A percentile compares a stretch with the other conserved stretches of the same genome.
These are phyloP conservation scores for Solanum bukasovii DNA, from an alignment of 257 asterid species.

Conservation along the genomic window DNA sequence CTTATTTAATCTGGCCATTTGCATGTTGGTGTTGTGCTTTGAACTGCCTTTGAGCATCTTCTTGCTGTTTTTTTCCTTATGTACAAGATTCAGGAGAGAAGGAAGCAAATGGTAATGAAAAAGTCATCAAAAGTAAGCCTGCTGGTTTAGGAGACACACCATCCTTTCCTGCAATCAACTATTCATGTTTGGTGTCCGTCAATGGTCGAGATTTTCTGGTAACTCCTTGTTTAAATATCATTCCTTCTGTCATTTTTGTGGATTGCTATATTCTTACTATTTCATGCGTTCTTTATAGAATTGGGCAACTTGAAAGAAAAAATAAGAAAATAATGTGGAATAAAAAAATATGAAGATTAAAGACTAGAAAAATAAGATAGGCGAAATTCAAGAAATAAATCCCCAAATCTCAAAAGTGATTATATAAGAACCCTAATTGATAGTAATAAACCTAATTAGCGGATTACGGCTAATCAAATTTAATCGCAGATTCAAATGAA, in stretches of 20 bases:
- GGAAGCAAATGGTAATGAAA: background rate
- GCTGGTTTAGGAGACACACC: background rate
- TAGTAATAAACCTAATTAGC: background rate
- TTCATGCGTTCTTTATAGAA: background rate
- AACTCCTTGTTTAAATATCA: conserved; percentile 1
- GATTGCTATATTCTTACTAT: background rate
- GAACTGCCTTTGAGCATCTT: background rate
- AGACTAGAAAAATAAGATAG: background rate
- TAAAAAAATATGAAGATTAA: background rate
- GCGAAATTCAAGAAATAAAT: background rate
- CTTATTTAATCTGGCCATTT: background rate
- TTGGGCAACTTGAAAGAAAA: background rate
- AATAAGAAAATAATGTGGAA: background rate
- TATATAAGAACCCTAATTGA: background rate
- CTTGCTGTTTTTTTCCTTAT: background rate
- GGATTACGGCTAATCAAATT: background rate
- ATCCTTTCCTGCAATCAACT: background rate
- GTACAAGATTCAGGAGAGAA: background rate
- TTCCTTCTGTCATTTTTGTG: background rate
- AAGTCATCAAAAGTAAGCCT: conserved; percentile 3
- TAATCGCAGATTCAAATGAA: background rate
- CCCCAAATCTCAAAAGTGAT: background rate
- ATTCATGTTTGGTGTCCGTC: background rate
- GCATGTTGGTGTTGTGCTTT: background rate
- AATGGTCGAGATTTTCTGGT: conserved; percentile 8